A percentile compares a stretch with the other conserved stretches of the same genome.
Evolutionary conservation across 169 alveolate genomes (phyloP).

Genomic region (Plasmodium cynomolgi): DNA sequence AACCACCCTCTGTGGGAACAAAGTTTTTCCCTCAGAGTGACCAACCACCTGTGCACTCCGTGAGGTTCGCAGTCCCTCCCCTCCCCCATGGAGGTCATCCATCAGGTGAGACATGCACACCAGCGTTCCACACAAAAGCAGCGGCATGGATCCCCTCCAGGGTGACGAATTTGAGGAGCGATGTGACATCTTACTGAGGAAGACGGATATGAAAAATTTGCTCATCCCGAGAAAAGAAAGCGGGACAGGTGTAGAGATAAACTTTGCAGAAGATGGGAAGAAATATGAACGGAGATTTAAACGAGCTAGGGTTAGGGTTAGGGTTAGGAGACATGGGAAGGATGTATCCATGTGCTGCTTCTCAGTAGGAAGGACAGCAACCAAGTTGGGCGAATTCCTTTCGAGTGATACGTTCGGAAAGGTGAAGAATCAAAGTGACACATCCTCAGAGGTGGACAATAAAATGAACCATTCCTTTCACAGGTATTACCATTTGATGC

Average conservation of each 20-base stretch:
- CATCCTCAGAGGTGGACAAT: not conserved
- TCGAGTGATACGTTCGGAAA: not conserved
- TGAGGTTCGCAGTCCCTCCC: not conserved
- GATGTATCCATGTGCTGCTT: not conserved
- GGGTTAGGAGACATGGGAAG: not conserved
- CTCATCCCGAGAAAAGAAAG: not conserved
- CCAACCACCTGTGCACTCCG: not conserved
- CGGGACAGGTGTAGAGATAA: not conserved
- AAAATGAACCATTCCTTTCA: not conserved
- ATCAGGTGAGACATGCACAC: not conserved
- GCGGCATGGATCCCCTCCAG: not conserved
- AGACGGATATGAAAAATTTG: slow-evolving; percentile 26
- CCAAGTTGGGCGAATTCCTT: not conserved
- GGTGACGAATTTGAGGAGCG: not conserved
- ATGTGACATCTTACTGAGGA: slow-evolving; percentile 25
- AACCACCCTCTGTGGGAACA: not conserved
- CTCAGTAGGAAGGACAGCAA: slow-evolving; percentile 2
- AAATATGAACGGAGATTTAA: not conserved
- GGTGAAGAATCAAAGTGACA: not conserved
- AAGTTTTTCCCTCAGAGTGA: not conserved
- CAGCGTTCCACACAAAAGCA: not conserved
- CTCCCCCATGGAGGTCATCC: not conserved
- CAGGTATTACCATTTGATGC: not conserved
- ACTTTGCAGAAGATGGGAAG: not conserved
- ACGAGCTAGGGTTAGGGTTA: not conserved